Conservation (phyloP, 495 filamentous ascomycete species). For the Articulospora tetracladia region DNA sequence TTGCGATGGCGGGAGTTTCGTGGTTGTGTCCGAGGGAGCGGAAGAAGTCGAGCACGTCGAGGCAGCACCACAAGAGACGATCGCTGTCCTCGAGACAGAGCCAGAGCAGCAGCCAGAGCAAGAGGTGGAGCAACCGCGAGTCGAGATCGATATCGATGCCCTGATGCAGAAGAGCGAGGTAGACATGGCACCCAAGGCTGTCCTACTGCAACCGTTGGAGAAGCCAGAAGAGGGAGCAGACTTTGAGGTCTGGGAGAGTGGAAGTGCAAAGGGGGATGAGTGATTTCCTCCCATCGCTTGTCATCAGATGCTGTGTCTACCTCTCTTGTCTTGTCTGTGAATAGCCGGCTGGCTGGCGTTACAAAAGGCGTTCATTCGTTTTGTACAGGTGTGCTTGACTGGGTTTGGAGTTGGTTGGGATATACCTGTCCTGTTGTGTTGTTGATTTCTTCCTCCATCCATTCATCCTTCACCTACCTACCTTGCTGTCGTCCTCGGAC, state of each 20-base stretch:
- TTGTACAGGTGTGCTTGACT: neutral
- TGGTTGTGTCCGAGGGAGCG: neutral
- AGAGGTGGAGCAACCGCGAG: neutral
- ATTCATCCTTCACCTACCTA: too few relatives aligned
- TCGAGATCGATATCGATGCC: constrained; percentile 34
- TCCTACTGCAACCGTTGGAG: constrained; percentile 45
- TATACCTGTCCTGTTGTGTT: neutral
- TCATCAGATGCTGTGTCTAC: neutral
- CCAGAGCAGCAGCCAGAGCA: neutral
- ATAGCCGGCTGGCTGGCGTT: neutral
- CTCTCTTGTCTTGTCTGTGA: neutral
- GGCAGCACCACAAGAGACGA: neutral
- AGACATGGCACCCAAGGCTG: constrained; percentile 34
- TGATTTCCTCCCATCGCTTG: constrained; percentile 12
- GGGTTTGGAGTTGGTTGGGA: neutral
- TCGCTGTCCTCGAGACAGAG: neutral
- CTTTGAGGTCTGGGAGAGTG: constrained; percentile 65
- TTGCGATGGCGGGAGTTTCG: constrained; percentile 14
- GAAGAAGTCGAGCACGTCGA: too few relatives aligned
- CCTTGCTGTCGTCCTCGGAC: too few relatives aligned
- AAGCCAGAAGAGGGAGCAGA: constrained; percentile 39
- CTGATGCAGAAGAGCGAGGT: constrained; percentile 40
- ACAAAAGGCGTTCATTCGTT: neutral
- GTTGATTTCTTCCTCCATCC: too few relatives aligned
- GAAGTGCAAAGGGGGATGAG: constrained; percentile 42